Base-by-base conservation (phyloP, 345 rosid species). In the Corchorus capsularis region DNA sequence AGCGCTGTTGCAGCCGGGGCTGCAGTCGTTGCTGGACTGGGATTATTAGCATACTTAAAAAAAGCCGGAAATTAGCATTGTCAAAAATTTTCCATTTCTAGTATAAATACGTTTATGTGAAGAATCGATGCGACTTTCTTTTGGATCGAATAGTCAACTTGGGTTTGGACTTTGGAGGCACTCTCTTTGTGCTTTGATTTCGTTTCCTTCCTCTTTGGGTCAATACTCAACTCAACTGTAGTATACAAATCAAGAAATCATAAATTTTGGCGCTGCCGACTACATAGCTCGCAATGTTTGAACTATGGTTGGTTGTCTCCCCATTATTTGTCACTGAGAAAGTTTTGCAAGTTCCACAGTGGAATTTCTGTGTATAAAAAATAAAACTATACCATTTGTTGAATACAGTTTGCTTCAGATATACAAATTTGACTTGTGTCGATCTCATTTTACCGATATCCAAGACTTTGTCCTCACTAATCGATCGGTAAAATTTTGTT, bases 1-100 rank as follows among this genome's bases (percentile, higher is more conserved):
- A 87, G 97, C 66, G 86, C 91, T 8, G 93, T 90, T 41, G 99
- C 98, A 0, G 99, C 99, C 0, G 96, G 99, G 52, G 99, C 99
- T 22, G 96, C 97, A 32, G 82, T 96, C 32, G 88, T 86, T 65
- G 97, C 98, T 77, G 98, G 98, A 46, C 78, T 92, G 61, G 95
- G 99, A 35, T 80, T 94, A 15, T 82, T 94, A 78, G 96, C 98
- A n/a, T 96, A 83, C 88, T 79, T 96, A 74, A 88, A 72, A 85
- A 90, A 83, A 86, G 78, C 85, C 3, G 92, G 95, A 11, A 73
- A 82, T 53, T 90, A 67, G 86, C 52, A 53, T 20, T 52, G 68
- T 39, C 53, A 14, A 39, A 56, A 60, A 45, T 22, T 64, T 43
- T 16, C 56, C 46, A 16, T 34, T 72, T 34, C 27, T 27, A 27